Evolutionary conservation across 169 alveolate genomes (phyloP).

Genomic region (Plasmodium fragile): DNA sequence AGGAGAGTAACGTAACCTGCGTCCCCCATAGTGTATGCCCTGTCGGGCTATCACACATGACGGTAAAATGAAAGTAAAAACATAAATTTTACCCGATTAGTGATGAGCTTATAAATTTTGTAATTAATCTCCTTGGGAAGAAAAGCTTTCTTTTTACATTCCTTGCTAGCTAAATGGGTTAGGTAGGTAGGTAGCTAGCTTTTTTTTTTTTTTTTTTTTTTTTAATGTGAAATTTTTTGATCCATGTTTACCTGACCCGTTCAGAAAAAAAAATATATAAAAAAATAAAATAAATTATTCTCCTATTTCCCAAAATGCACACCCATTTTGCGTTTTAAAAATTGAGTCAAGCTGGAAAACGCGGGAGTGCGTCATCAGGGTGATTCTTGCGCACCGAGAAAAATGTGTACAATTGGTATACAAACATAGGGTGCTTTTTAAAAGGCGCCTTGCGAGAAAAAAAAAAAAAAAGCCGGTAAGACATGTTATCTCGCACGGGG

Average conservation of each 20-base stretch:
- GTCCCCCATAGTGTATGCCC: neutral
- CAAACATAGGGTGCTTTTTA: neutral
- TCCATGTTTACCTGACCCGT: slow-evolving; percentile 8
- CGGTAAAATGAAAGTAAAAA: neutral
- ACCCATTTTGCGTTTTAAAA: neutral
- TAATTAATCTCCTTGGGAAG: neutral
- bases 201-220: slow-evolving; percentile 19
- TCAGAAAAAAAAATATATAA: slow-evolving; percentile 3
- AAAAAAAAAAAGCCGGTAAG: neutral
- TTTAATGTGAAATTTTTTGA: neutral
- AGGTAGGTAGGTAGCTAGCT: neutral
- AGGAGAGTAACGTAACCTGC: neutral
- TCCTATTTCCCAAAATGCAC: neutral
- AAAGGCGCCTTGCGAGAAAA: neutral
- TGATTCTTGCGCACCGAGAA: neutral
- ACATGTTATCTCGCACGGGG: neutral
- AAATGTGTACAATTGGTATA: neutral
- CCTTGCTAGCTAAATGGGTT: neutral
- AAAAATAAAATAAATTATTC: neutral
- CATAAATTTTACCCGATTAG: neutral
- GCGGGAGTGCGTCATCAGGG: neutral
- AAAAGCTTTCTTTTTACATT: neutral
- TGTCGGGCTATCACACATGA: neutral
- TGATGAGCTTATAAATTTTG: neutral
- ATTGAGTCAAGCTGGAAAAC: neutral